Conservation (phyloP, 257 asterid genomes). For the Gynochthodes officinalis region DNA sequence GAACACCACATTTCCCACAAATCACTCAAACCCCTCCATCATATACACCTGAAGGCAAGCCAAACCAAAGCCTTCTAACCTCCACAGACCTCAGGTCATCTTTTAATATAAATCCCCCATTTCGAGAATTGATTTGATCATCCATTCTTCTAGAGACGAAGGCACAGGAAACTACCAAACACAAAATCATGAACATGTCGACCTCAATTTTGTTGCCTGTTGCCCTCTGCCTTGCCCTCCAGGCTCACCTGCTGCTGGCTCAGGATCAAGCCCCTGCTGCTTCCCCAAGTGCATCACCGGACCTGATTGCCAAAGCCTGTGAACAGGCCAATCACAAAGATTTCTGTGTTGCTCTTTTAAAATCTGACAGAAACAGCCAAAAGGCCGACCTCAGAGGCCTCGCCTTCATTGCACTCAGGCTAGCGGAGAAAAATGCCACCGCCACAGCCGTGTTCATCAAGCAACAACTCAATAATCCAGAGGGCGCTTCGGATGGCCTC, state of each 20-base stretch:
- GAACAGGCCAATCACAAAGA: background rate
- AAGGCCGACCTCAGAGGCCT: conserved; percentile 20
- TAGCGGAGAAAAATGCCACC: conserved; percentile 18
- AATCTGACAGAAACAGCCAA: conserved; percentile 10
- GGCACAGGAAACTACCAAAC: background rate
- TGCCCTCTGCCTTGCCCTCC: conserved; percentile 6
- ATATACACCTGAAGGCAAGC: background rate
- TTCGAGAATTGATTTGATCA: background rate
- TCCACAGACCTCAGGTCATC: background rate
- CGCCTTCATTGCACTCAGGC: conserved; percentile 24
- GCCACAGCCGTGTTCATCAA: conserved; percentile 17
- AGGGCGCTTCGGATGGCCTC: background rate
- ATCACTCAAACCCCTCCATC: background rate
- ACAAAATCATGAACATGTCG: background rate
- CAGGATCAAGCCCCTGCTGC: background rate
- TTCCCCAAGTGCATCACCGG: background rate
- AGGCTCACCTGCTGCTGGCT: background rate
- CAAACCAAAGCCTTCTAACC: too few species aligned
- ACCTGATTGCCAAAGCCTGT: conserved; percentile 21
- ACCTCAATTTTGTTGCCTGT: conserved; percentile 10
- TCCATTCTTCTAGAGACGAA: background rate
- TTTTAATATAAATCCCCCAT: background rate
- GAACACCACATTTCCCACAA: background rate
- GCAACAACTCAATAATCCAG: background rate
- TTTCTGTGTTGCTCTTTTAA: conserved; percentile 10